Evolutionary conservation across 257 asterid species (phyloP).

Genomic region (Cynanchum wilfordii): DNA sequence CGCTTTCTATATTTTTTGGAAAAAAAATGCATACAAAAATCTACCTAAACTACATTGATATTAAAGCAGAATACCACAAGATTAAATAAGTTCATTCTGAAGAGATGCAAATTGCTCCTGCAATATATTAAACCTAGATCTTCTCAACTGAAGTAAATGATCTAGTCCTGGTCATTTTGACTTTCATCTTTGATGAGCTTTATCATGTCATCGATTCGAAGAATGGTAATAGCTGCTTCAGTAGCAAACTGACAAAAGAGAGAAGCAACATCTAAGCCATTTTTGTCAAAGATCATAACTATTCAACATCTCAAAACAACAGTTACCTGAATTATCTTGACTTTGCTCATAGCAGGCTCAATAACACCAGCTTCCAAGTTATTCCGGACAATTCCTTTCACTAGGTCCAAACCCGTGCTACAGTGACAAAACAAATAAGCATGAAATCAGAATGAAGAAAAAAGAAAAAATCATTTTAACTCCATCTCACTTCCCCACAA

Average conservation of each 20-base stretch:
- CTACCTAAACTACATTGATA: background rate
- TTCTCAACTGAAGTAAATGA: background rate
- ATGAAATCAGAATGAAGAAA: background rate
- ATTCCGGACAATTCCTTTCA: conserved; percentile 73
- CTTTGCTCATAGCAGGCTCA: conserved; percentile 99
- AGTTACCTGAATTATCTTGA: conserved; percentile 84
- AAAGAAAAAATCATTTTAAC: background rate
- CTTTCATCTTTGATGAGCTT: conserved; percentile 82
- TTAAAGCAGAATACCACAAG: background rate
- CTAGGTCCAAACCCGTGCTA: conserved; percentile 94
- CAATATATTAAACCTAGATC: too few species aligned
- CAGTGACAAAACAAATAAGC: conserved; percentile 11
- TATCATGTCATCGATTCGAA: conserved; percentile 97
- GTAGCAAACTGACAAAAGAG: conserved; percentile 71
- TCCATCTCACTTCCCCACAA: background rate
- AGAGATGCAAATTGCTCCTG: too few species aligned
- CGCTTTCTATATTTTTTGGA: background rate
- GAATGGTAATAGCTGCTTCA: conserved; percentile 97
- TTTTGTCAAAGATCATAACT: background rate
- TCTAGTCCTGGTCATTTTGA: conserved; percentile 44
- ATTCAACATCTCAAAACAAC: background rate
- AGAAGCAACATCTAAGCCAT: background rate
- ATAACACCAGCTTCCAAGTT: conserved; percentile 94
- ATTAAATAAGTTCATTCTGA: too few species aligned
- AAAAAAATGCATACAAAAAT: background rate